Percentiles rank a stretch among this genome's conserved stretches.
These are phyloP conservation scores for Albophoma yamanashiensis DNA, from an alignment of 2,329 filamentous ascomycete species.

Conservation along the genomic window DNA sequence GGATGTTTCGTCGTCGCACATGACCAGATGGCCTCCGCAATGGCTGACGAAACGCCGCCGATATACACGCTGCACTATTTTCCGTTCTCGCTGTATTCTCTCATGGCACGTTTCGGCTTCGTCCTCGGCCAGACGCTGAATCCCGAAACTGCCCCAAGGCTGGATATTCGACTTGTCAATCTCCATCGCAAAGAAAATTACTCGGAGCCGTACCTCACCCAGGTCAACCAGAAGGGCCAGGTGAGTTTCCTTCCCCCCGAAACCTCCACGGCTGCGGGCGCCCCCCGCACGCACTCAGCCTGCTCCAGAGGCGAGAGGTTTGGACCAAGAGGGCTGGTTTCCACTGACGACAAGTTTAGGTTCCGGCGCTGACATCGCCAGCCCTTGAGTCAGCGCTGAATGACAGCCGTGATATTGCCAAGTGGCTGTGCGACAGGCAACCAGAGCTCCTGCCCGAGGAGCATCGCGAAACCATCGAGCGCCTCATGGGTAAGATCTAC, in stretches of 20 bases:
- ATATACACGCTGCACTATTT: constrained; percentile 18
- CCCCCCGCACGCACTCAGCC: not conserved
- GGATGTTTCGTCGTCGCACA: not conserved
- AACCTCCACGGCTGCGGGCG: not conserved
- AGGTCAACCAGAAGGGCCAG: constrained; percentile 16
- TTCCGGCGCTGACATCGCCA: constrained; percentile 16
- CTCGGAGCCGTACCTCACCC: constrained; percentile 15
- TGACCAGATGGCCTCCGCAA: not conserved
- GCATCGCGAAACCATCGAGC: constrained; percentile 11
- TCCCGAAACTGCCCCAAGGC: constrained; percentile 11
- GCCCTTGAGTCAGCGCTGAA: constrained; percentile 10
- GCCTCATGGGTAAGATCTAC: constrained; percentile 14
- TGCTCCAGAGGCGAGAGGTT: not conserved
- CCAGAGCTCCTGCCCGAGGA: constrained; percentile 14
- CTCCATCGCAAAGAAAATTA: constrained; percentile 14
- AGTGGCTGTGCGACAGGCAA: constrained; percentile 17
- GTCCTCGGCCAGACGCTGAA: constrained; percentile 13
- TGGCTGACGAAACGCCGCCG: constrained; percentile 4
- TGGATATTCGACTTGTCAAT: constrained; percentile 16
- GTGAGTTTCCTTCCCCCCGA: constrained; percentile 9
- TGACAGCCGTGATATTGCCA: constrained; percentile 15
- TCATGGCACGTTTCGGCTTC: constrained; percentile 18
- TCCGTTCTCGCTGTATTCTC: constrained; percentile 18
- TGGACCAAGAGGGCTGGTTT: not conserved
- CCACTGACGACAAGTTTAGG: constrained; percentile 8